Evolutionary conservation across 2,329 filamentous ascomycete genomes (phyloP), one percentile per base, ranked within the genome.

Genomic region (Colletotrichum orchidophilum): DNA sequence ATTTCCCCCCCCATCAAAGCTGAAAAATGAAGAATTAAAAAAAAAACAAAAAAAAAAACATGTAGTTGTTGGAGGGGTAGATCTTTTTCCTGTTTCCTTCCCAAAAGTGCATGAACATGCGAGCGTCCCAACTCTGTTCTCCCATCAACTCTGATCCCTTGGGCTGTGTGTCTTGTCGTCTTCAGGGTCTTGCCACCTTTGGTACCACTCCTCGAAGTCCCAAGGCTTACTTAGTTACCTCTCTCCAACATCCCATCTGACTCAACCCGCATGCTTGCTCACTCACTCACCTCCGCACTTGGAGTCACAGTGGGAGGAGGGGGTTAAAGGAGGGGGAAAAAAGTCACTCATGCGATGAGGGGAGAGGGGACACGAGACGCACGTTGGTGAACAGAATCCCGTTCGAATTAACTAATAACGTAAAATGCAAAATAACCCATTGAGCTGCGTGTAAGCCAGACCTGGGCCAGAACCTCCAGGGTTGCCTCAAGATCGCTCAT

Each of bases 321-420:
- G 3, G 4, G n/a, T 3, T 42, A 18, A 7, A 1, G 15, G 3
- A 42, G 1, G 7, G 3, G 6, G 3, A 7, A 46, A 46, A 9
- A 21, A 4, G 15, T 27, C 42, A 31, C 12, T 27, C 33, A 55
- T 33, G 54, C 63, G n/a, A 39, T 26, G 54, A 54, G 21, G 24
- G 42, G 27, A 11, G 58, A 24, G 52, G 24, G 24, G 3, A 31
- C 18, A 12, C 11, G 9, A 27, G 49, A 46, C 27, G 15, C 49
- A 11, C 18, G 12, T 29, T 66, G 33, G 52, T 29, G 69, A 64
- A 66, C 64, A 65, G 72, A 73, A 75, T 74, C 71, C 75, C 79
- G 76, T 80, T 83, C 76, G 76, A 66, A 83, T 83, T 82, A 83
- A 82, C 80, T 83, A 83, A 78, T 83, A 83, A 77, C 81, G 78